Evolutionary conservation across 306 rosid genomes (phyloP).

Genomic region (Biancaea sappan): DNA sequence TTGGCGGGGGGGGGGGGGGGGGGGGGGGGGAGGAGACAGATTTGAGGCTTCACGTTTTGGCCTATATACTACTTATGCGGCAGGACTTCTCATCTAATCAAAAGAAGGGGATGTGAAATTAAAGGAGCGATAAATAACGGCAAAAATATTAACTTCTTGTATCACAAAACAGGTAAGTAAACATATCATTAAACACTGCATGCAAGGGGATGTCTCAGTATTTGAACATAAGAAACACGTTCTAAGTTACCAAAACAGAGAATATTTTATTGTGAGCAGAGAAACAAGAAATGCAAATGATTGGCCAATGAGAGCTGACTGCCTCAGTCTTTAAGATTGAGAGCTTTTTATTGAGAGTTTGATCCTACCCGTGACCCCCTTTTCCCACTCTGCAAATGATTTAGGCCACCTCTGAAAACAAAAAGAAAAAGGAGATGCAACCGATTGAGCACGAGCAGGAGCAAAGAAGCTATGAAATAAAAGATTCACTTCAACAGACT

Average conservation of each 20-base stretch:
- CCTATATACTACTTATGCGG: background rate
- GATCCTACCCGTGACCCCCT: background rate
- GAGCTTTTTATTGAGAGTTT: background rate
- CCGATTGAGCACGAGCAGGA: background rate
- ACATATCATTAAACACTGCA: background rate
- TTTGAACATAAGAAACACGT: background rate
- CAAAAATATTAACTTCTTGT: background rate
- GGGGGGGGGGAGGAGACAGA: no score
- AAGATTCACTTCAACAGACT: background rate
- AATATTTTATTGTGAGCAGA: background rate
- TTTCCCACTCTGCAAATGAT: background rate
- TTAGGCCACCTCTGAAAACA: background rate
- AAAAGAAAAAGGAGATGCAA: background rate
- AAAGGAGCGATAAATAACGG: background rate
- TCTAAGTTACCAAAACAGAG: background rate
- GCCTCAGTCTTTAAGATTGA: background rate
- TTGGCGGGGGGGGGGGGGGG: no score
- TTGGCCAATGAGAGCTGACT: background rate
- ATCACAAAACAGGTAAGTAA: background rate
- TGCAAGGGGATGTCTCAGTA: background rate
- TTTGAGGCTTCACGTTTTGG: background rate
- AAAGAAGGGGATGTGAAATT: background rate
- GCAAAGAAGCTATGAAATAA: background rate
- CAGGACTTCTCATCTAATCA: background rate
- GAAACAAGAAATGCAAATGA: background rate